phyloP scores from a whole-genome alignment of 768 basidiomycete species.

The Cystobasidium tubakii region DNA sequence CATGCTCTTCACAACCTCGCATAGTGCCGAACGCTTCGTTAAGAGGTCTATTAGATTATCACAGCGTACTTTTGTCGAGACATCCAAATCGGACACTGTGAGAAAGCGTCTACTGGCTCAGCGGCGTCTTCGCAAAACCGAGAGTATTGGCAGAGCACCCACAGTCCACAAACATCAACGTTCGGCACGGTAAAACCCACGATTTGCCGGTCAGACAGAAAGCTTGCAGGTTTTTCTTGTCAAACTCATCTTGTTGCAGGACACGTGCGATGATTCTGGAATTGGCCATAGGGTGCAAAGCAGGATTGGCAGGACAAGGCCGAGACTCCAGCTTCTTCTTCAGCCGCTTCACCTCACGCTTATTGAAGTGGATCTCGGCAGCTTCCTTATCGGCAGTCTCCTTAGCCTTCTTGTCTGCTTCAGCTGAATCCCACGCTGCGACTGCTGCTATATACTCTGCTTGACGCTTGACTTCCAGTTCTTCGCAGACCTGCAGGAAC shows the following conservation, averaged over 20 bases:
- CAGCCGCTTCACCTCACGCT: constrained; percentile 14
- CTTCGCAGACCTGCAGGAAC: constrained; percentile 7
- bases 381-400: constrained; percentile 14
- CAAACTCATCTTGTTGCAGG: constrained; percentile 19
- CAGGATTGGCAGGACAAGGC: neutral
- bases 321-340: neutral
- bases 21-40: neutral
- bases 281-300: constrained; percentile 13
- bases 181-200: constrained; percentile 15
- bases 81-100: constrained; percentile 27
- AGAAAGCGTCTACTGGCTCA: too few relatives aligned
- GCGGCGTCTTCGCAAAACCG: too few relatives aligned
- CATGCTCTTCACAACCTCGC: neutral
- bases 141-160: neutral
- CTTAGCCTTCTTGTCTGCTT: constrained; percentile 14
- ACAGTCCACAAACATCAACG: constrained; percentile 18
- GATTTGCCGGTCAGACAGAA: constrained; percentile 27
- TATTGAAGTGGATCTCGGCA: constrained; percentile 8
- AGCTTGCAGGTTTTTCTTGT: constrained; percentile 14
- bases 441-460: constrained; percentile 25
- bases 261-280: constrained; percentile 20
- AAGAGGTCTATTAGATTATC: constrained; percentile 20
- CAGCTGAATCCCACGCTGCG: constrained; percentile 8
- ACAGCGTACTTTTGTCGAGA: neutral
- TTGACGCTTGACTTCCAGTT: constrained; percentile 17